Evolutionary conservation across 208 protist species (phyloP), one percentile per base, ranked within the genome.

Genomic region (Leishmania arabica): DNA sequence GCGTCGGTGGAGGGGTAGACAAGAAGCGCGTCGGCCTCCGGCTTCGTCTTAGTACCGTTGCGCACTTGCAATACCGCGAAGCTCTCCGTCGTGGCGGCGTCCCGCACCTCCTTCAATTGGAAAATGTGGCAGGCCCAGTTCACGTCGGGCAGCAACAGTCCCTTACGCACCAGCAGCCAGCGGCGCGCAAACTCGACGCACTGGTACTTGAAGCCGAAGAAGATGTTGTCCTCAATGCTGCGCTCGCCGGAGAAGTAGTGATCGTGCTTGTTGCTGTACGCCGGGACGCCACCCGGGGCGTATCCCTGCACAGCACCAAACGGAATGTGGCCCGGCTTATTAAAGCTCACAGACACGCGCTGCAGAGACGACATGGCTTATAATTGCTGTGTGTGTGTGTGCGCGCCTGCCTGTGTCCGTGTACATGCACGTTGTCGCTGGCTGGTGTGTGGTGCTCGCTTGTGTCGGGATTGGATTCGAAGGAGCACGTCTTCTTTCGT

Each of bases 131-230:
- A 92, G 15, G 95, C 95, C 92, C 91, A 95, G 72, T 93, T 89
- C 21, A 97, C 88, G 24, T 97, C 92, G 8, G 91, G 92, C 9
- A 97, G 89, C 77, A 95, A 82, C 31, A 97, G 87, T 0, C 87
- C 87, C 74, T 97, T 97, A 53, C 89, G 87, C 84, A 94, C 86
- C 80, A 90, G 89, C 65, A 97, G 79, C 92, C 93, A 96, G 56
- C 95, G 95, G 27, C 95, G 95, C 17, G 93, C 95, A 69, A 96
- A 97, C 84, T 97, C 95, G 31, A 96, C 93, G 75, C 93, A 97
- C 82, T 97, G 95, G 78, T 96, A 97, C 86, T 96, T 96, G 82
- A 93, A 97, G 53, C 95, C 95, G 80, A 85, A 96, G 78, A 95
- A 96, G 65, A 97, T 68, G 79, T 90, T 86, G 47, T 79, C 87